phyloP scores from a whole-genome alignment of 257 asterid genomes.

The Linderniella brevidens region DNA sequence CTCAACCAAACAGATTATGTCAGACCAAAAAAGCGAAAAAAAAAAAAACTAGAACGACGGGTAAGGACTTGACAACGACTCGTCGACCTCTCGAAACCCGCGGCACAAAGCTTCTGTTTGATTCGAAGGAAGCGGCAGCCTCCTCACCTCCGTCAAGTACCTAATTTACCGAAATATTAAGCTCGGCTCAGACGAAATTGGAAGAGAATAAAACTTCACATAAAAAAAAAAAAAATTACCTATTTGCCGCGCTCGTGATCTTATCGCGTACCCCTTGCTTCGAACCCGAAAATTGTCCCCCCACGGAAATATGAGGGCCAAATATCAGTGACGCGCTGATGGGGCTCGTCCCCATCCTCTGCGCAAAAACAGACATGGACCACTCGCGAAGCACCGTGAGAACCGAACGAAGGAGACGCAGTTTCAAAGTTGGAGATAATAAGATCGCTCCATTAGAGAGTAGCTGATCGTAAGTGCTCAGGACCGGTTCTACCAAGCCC shows the following conservation, averaged over 20 bases:
- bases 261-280: conserved; percentile 81
- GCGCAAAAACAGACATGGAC: conserved; percentile 63
- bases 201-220: too few relatives aligned
- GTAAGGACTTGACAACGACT: conserved; percentile 57
- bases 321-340: conserved; percentile 76
- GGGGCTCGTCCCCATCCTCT: conserved; percentile 27
- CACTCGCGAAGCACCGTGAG: conserved; percentile 74
- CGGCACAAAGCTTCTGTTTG: conserved; percentile 70
- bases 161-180: conserved; percentile 20
- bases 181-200: too few relatives aligned
- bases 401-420: conserved; percentile 28
- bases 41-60: conserved; percentile 9
- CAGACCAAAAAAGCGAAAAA: too few relatives aligned
- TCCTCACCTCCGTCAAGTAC: conserved; percentile 82
- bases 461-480: conserved; percentile 65
- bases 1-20: too few relatives aligned
- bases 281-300: conserved; percentile 34
- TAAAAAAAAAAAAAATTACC: conserved; percentile 23
- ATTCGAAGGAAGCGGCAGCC: conserved; percentile 64
- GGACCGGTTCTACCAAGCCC: conserved; percentile 79
- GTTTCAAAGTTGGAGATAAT: conserved; percentile 50
- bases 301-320: conserved; percentile 42
- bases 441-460: conserved; percentile 62
- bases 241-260: conserved; percentile 72
- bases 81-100: conserved; percentile 84